Base-by-base conservation (phyloP, 441 rosid species). In the Euphorbia neoarborescens region DNA sequence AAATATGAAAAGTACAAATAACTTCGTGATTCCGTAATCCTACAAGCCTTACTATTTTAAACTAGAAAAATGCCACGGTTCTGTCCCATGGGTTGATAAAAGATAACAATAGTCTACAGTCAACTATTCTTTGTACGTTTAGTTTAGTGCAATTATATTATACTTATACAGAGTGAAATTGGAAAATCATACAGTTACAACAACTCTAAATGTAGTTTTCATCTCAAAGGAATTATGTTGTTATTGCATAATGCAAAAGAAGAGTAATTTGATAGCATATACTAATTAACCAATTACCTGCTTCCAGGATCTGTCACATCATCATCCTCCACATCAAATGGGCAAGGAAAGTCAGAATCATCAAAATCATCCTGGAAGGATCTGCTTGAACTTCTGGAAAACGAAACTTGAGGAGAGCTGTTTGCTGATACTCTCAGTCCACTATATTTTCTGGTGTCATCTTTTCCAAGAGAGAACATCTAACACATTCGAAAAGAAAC, bases 261-360 rank as follows among this genome's bases (percentile, higher is more conserved):
- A 25, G 46, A 48, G 13, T 3, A 64, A 44, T 56, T 37, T 24
- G 70, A 22, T 15, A n/a, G 38, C 61, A 54, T n/a, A 71, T 65
- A 60, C 40, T 53, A 62, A 2, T 68, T 3, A 53, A 76, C 13
- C 63, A 62, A 66, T 78, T 83, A 91, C 99, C 96, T 88, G 90
- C 85, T 82, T 70, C 87, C 77, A 19, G 77, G 82, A 73, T 89
- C 88, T 7, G 83, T 73, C 48, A 77, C 70, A 67, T 90, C 94
- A 79, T 86, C 89, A 75, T 85, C 81, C 68, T 86, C 90, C 59
- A 89, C 92, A 81, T 88, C 96, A 77, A 94, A 94, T 10, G 95
- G 87, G 70, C 91, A 94, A 62, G 84, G 88, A 67, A 80, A 88
- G 62, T 90, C 98, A 28, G 83, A 20, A 53, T 90, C 90, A 80